Evolutionary conservation across 1,139 yeast species (phyloP).

Genomic region (Hyphopichia fennica): DNA sequence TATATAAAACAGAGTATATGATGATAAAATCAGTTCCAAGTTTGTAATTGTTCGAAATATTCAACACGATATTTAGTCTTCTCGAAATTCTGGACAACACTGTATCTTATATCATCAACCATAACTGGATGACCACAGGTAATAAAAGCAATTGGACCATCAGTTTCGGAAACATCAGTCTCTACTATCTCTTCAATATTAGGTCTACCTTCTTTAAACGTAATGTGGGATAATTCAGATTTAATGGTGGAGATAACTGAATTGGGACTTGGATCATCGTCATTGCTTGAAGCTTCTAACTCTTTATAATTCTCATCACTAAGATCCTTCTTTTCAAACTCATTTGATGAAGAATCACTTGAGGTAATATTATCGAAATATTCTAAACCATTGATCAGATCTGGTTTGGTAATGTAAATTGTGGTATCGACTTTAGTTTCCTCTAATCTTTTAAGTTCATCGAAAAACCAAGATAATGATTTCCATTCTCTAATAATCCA

Average conservation of each 20-base stretch:
- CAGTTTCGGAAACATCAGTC: slow-evolving; percentile 20
- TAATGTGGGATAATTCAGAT: slow-evolving; percentile 19
- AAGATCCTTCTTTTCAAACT: slow-evolving; percentile 1
- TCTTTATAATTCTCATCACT: slow-evolving; percentile 10
- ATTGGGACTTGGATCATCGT: neutral
- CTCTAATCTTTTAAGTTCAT: slow-evolving; percentile 37
- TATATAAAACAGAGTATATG: too few species aligned
- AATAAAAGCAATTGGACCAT: slow-evolving; percentile 31
- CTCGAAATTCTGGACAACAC: slow-evolving; percentile 21
- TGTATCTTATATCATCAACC: slow-evolving; percentile 32
- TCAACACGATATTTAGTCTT: slow-evolving; percentile 22
- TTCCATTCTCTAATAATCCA: slow-evolving; percentile 51
- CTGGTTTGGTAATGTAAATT: slow-evolving; percentile 18
- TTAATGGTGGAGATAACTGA: slow-evolving; percentile 7
- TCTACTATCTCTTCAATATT: slow-evolving; percentile 20
- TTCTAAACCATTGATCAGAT: slow-evolving; percentile 1
- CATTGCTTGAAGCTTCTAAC: slow-evolving; percentile 7
- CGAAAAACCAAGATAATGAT: slow-evolving; percentile 45
- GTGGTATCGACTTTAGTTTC: slow-evolving; percentile 24
- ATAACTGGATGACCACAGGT: slow-evolving; percentile 40
- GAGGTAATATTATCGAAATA: neutral
- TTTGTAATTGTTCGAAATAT: slow-evolving; percentile 29
- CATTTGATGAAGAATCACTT: slow-evolving; percentile 1
- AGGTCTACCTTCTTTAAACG: slow-evolving; percentile 33
- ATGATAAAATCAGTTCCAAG: slow-evolving; percentile 28